Evolutionary conservation across 116 monocot genomes (phyloP), one percentile per base, ranked within the genome.

Genomic region (Cymodocea nodosa): DNA sequence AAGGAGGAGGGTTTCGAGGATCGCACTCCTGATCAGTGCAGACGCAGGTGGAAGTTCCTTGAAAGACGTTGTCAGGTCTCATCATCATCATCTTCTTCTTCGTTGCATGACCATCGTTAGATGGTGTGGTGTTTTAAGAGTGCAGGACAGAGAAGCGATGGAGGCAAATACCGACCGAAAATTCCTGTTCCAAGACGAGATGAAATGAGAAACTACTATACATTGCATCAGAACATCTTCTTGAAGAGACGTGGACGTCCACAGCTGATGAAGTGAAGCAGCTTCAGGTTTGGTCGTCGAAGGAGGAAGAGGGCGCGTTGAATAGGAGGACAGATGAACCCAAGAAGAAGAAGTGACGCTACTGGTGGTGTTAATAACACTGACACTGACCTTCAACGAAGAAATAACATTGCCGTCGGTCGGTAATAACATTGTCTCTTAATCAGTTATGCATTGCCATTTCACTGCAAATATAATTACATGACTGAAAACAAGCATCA

Each of bases 31-130:
- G 87, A 95, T 50, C 90, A 95, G 85, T 95, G 95, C 83, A 95
- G 90, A 77, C 90, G 90, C 70, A 95, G 90, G 84, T 95, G 95
- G 95, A 90, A 95, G 79, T 90, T 90, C 68, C 90, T 95, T 25
- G 85, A 90, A 73, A 87, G 81, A 6, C 71, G 90, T 35, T 95
- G 83, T 73, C 87, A 95, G 94, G 94, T 89, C 13, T 6, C 0
- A 25, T 16, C 2, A 14, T 61, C 60, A 13, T 6, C n/a, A n/a
- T n/a, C n/a, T n/a, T n/a, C n/a, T n/a, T n/a, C 12, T 23, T 13
- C 15, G 4, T 59, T 13, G 15, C 2, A 35, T 15, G 22, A 2
- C 14, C 12, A 15, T 59, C 25, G 15, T 23, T n/a, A n/a, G n/a
- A n/a, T n/a, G n/a, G n/a, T n/a, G n/a, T n/a, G n/a, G n/a, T n/a